phyloP scores from a whole-genome alignment of 108 stramenopile species.

The Mediolabrus comicus region DNA sequence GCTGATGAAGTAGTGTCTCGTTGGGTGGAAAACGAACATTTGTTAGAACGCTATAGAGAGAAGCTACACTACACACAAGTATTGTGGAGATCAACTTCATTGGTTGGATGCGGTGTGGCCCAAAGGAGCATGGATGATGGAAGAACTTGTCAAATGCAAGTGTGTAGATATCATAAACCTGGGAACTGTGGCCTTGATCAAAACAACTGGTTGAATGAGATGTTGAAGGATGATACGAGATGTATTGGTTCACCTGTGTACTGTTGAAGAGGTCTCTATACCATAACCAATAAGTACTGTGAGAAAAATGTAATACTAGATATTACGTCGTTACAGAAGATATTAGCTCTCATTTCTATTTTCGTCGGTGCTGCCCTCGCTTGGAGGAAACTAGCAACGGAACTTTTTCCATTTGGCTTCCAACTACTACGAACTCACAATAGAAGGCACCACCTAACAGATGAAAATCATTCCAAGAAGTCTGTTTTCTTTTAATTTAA shows the following conservation, averaged over 20 bases:
- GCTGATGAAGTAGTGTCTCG: slow-evolving; percentile 15
- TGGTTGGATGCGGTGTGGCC: slow-evolving; percentile 47
- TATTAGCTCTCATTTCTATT: no score
- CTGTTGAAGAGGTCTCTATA: background rate
- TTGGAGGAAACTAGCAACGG: no score
- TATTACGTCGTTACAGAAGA: no score
- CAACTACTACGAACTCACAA: no score
- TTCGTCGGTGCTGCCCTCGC: no score
- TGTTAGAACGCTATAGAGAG: background rate
- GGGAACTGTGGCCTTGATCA: slow-evolving; percentile 8
- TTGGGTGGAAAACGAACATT: slow-evolving; percentile 35
- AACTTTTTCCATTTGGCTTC: no score
- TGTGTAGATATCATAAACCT: slow-evolving; percentile 41
- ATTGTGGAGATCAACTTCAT: slow-evolving; percentile 33
- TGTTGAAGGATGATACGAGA: background rate
- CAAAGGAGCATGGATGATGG: slow-evolving; percentile 13
- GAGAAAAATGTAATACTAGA: no score
- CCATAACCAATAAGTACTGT: no score
- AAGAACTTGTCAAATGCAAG: slow-evolving; percentile 16
- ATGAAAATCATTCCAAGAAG: no score
- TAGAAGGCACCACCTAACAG: no score
- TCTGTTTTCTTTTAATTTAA: no score
- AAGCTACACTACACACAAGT: slow-evolving; percentile 47
- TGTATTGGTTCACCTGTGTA: background rate
- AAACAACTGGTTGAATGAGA: background rate